Conservation (phyloP, 2,329 filamentous ascomycete genomes). For the Paraphoma chrysanthemicola region DNA sequence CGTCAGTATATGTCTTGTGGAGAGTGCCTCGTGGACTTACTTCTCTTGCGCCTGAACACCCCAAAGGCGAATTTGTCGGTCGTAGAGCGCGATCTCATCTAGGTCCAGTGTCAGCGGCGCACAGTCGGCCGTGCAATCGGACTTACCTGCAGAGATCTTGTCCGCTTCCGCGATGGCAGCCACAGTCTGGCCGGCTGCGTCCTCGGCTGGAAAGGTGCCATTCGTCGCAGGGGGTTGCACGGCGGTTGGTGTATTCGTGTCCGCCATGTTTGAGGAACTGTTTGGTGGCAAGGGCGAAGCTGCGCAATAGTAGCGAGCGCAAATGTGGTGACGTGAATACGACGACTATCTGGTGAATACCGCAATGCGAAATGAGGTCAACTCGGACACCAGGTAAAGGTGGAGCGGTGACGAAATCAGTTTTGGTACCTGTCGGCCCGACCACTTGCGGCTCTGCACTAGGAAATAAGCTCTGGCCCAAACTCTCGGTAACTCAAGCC, state of each 20-base stretch:
- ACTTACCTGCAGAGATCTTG: constrained; percentile 50
- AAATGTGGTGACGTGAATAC: neutral
- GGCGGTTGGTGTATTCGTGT: constrained; percentile 12
- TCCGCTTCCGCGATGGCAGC: constrained; percentile 49
- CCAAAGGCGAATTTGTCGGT: constrained; percentile 97
- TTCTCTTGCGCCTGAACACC: constrained; percentile 91
- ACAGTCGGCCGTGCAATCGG: no score
- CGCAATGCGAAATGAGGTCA: neutral
- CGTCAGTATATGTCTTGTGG: constrained; percentile 5
- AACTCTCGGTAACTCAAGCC: no score
- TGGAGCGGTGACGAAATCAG: neutral
- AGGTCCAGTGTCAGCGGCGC: neutral
- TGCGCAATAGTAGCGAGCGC: neutral
- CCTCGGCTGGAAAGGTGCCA: constrained; percentile 37
- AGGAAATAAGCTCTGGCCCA: neutral
- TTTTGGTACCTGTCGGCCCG: neutral
- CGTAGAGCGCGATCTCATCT: constrained; percentile 98
- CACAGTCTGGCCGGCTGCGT: constrained; percentile 45
- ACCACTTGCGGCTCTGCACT: neutral
- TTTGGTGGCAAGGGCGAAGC: neutral
- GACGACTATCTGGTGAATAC: neutral
- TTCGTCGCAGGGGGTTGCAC: constrained; percentile 22
- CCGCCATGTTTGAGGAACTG: constrained; percentile 23
- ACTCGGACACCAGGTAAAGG: neutral
- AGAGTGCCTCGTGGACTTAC: constrained; percentile 42